Evolutionary conservation across 1,139 yeast genomes (phyloP), one percentile per base, ranked within the genome.

Genomic region (Yamadazyma blattariae): DNA sequence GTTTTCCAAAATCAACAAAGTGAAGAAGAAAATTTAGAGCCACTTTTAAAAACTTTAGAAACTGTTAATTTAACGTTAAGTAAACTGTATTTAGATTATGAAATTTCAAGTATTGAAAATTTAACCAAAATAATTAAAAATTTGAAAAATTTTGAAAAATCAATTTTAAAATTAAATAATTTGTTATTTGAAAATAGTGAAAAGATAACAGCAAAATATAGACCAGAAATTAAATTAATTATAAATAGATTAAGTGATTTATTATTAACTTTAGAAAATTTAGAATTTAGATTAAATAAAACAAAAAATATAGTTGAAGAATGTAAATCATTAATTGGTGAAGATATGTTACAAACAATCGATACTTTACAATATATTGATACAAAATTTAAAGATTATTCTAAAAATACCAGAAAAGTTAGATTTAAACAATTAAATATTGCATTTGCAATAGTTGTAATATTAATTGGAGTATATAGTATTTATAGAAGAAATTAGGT

Each of bases 321-420:
- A 22, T 57, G 57, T 39, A 67, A 66, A 42, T 33, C 44, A 5
- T 39, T 49, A 8, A 52, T 67, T 46, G 44, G 57, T 20, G 39
- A 43, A 18, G 61, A 57, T n/a, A 50, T 68, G 37, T 46, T 50
- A n/a, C 52, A 50, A 14, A 61, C 60, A 37, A 46, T 69, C 32
- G 61, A 57, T 27, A 36, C 59, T 4, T 52, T 70, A 43, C 74
- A 68, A 35, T 43, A 48, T 16, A 53, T 69, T 6, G 60, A 62
- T 32, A 41, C 46, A 13, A 47, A 52, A 32, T 60, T 66, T 34
- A 46, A 47, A 13, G 60, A 57, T 31, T 57, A 58, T 42, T 48
- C 63, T n/a, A 45, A 44, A 22, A 39, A 43, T 13, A 47, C 52
- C 11, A 50, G 66, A 27, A 52, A 54, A 25, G 46, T 56, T 22